Evolutionary conservation across 1,284 basidiomycete species (phyloP), one percentile per base, ranked within the genome.

Genomic region (Cutaneotrichosporon arboriforme): DNA sequence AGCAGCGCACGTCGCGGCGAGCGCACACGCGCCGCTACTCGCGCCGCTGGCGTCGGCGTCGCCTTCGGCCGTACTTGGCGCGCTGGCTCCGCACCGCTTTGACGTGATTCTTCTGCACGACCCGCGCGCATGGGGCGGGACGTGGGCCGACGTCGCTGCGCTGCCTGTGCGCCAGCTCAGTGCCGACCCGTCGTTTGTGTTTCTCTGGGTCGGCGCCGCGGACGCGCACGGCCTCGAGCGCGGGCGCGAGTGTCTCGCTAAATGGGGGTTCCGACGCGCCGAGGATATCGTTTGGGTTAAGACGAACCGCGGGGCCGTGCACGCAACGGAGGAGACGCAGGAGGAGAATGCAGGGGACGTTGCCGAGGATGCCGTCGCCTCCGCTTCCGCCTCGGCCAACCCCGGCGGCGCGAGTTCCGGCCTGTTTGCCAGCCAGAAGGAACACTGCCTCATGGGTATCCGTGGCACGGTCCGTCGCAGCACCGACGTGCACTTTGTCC

Each of bases 381-480:
- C n/a, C n/a, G n/a, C n/a, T n/a, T n/a, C n/a, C n/a, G n/a, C n/a
- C n/a, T n/a, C n/a, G n/a, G n/a, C n/a, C n/a, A 43, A 36, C 17
- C 48, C 48, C 9, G 34, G 40, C 20, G 48, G 26, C 18, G 49
- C 43, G 38, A 52, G 47, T 21, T 26, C 31, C 26, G 62, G 72
- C 7, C 74, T 96, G 23, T 80, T 96, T 45, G 89, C 87, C 8
- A 81, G 88, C 35, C 92, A 91, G 47, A 92, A 94, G 69, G 89
- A 97, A 66, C 94, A 98, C 69, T 97, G 93, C 75, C 77, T 97
- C 41, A 97, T 98, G 83, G 96, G 96, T n/a, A 98, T 99, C 62
- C 84, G 90, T 34, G 94, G 94, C 2, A 98, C 94, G 1, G 94
- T 99, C 3, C 83, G 93, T 15, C 81, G 94, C 22, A 92, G 89